These are phyloP conservation scores for Trichoderma sp. DNA, from an alignment of 2,329 filamentous ascomycete genomes.

Conservation along the genomic window DNA sequence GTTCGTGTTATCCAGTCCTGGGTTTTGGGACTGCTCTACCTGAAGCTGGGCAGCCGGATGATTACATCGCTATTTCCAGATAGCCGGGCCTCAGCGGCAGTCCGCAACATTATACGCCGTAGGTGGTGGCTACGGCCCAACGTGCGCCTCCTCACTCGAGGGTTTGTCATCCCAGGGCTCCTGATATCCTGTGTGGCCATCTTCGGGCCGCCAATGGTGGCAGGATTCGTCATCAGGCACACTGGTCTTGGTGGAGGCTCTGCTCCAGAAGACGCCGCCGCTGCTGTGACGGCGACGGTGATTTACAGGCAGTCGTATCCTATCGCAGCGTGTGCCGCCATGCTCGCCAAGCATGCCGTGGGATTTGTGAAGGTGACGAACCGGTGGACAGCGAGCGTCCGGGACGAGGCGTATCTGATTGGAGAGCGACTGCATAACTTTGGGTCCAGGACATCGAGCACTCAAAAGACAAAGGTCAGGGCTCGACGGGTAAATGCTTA, in stretches of 20 bases:
- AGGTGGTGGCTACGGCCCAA: conserved; percentile 85
- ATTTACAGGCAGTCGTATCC: conserved; percentile 72
- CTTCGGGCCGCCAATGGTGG: conserved; percentile 64
- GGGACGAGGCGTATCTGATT: conserved; percentile 95
- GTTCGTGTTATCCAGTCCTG: conserved; percentile 91
- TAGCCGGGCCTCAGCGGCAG: conserved; percentile 72
- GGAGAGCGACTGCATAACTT: conserved; percentile 96
- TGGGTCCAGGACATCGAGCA: conserved; percentile 54
- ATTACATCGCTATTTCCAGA: conserved; percentile 69
- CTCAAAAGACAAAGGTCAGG: conserved; percentile 41
- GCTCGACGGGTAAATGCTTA: conserved; percentile 42
- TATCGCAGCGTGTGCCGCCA: conserved; percentile 54
- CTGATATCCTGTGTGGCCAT: conserved; percentile 67
- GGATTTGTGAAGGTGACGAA: conserved; percentile 65
- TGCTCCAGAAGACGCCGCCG: conserved; percentile 38
- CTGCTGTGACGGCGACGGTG: conserved; percentile 41
- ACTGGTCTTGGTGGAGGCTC: conserved; percentile 30
- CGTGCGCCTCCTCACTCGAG: conserved; percentile 76
- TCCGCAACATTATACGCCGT: conserved; percentile 71
- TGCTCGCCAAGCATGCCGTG: conserved; percentile 49
- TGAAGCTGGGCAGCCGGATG: conserved; percentile 75
- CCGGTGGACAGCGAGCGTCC: conserved; percentile 78
- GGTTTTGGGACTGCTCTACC: conserved; percentile 89
- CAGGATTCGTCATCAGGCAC: conserved; percentile 42
- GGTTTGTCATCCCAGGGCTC: conserved; percentile 78